Percentiles rank a stretch among this genome's conserved stretches.
Conservation (phyloP, 2,329 filamentous ascomycete species). For the Fusarium clavum region DNA sequence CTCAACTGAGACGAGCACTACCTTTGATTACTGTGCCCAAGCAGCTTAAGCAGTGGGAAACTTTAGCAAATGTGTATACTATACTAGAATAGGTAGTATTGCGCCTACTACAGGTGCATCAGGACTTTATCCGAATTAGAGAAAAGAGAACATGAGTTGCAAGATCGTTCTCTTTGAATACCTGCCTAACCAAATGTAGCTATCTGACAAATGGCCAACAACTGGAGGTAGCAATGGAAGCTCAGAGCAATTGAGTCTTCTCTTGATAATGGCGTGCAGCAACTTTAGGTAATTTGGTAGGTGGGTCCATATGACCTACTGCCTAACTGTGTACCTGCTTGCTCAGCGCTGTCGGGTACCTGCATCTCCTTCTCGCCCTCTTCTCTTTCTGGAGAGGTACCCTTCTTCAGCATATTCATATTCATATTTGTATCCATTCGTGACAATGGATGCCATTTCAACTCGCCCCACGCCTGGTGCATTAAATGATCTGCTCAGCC, state of each 20-base stretch:
- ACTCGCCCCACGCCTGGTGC: neutral
- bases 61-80: neutral
- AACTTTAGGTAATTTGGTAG: neutral
- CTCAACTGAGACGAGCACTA: neutral
- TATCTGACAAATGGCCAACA: neutral
- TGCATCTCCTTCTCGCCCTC: neutral
- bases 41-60: neutral
- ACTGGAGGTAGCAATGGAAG: neutral
- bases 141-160: neutral
- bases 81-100: neutral
- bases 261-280: neutral
- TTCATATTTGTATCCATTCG: too few species aligned
- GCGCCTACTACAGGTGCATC: neutral
- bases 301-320: neutral
- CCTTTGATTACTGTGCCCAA: neutral
- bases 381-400: neutral
- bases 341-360: neutral
- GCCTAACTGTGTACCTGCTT: neutral
- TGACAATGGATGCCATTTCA: neutral
- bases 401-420: neutral
- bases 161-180: neutral
- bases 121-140: neutral
- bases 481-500: conserved; percentile 25
- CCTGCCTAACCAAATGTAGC: neutral
- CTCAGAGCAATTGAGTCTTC: neutral